Conservation (phyloP, 148 eudicot genomes). For the Rhododendron williamsianum region DNA sequence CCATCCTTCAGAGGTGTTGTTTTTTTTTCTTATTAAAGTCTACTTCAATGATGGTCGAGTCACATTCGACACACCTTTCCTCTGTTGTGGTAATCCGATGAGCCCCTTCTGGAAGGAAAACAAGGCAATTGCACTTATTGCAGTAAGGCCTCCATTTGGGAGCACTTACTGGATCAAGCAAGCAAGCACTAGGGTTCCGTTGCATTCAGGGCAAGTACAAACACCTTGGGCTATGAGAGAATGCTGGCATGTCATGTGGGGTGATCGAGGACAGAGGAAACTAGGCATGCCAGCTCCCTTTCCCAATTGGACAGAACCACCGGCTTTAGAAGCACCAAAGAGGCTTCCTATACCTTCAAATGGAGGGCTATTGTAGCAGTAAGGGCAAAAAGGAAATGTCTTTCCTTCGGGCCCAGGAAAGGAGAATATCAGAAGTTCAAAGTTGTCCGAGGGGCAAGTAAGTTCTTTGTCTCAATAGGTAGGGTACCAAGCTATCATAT, state of each 20-base stretch:
- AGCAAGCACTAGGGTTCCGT: conserved; percentile 65
- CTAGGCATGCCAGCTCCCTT: conserved; percentile 98
- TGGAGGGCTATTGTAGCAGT: conserved; percentile 85
- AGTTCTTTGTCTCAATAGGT: conserved; percentile 45
- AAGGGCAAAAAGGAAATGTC: conserved; percentile 89
- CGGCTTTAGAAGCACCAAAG: conserved; percentile 58
- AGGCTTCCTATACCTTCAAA: conserved; percentile 75
- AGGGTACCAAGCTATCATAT: neutral
- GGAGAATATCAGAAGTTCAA: conserved; percentile 84
- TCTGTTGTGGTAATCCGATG: conserved; percentile 73
- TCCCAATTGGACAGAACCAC: conserved; percentile 48
- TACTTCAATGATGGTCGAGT: conserved; percentile 71
- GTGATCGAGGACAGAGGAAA: conserved; percentile 70
- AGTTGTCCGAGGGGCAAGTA: conserved; percentile 84
- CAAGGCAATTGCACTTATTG: conserved; percentile 87
- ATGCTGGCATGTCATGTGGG: conserved; percentile 64
- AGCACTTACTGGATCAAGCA: conserved; percentile 75
- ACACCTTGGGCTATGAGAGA: conserved; percentile 83
- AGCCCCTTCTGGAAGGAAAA: conserved; percentile 83
- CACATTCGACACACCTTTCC: conserved; percentile 78
- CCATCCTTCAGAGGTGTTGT: conserved; percentile 76
- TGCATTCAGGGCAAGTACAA: conserved; percentile 94
- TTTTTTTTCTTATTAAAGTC: conserved; percentile 71
- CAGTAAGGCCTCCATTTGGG: conserved; percentile 92
- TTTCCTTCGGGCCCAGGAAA: conserved; percentile 91